Evolutionary conservation across 2,329 filamentous ascomycete genomes (phyloP).

Genomic region (Coniochaeta sp.): DNA sequence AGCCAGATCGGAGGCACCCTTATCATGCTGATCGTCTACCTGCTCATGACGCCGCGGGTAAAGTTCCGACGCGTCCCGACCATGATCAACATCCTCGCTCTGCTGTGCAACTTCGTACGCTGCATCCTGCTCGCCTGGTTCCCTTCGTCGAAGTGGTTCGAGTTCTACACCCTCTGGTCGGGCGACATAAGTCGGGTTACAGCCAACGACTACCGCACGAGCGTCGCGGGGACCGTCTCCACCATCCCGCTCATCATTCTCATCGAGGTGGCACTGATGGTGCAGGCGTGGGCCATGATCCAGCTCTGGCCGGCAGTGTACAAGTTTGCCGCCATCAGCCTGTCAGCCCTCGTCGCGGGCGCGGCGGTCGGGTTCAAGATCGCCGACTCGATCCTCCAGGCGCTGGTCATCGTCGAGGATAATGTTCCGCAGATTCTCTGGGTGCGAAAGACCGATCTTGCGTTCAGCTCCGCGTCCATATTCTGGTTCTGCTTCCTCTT

Average conservation of each 20-base stretch:
- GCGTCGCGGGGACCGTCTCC: slow-evolving; percentile 31
- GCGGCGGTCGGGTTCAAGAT: slow-evolving; percentile 22
- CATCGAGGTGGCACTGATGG: slow-evolving; percentile 37
- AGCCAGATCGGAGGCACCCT: slow-evolving; percentile 63
- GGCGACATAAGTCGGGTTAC: slow-evolving; percentile 45
- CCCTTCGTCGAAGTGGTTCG: slow-evolving; percentile 52
- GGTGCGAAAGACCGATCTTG: slow-evolving; percentile 28
- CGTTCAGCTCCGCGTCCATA: slow-evolving; percentile 20
- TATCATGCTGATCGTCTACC: slow-evolving; percentile 56
- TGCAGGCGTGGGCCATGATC: slow-evolving; percentile 47
- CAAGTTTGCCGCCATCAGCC: slow-evolving; percentile 17
- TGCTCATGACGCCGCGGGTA: slow-evolving; percentile 57
- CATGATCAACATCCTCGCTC: slow-evolving; percentile 54
- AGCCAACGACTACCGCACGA: slow-evolving; percentile 23
- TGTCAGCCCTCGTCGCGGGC: slow-evolving; percentile 27
- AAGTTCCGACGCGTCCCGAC: slow-evolving; percentile 61
- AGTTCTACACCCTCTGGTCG: slow-evolving; percentile 54
- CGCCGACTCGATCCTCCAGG: slow-evolving; percentile 28
- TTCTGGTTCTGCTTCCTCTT: slow-evolving; percentile 50
- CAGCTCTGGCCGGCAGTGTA: slow-evolving; percentile 34
- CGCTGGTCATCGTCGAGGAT: slow-evolving; percentile 18
- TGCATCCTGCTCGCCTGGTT: slow-evolving; percentile 49
- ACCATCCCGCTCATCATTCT: slow-evolving; percentile 36
- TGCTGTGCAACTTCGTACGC: slow-evolving; percentile 55
- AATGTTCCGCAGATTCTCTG: slow-evolving; percentile 18